A percentile compares a stretch with the other conserved stretches of the same genome.
phyloP scores from a whole-genome alignment of 805 yeast species.

The Starmerella vitae region DNA sequence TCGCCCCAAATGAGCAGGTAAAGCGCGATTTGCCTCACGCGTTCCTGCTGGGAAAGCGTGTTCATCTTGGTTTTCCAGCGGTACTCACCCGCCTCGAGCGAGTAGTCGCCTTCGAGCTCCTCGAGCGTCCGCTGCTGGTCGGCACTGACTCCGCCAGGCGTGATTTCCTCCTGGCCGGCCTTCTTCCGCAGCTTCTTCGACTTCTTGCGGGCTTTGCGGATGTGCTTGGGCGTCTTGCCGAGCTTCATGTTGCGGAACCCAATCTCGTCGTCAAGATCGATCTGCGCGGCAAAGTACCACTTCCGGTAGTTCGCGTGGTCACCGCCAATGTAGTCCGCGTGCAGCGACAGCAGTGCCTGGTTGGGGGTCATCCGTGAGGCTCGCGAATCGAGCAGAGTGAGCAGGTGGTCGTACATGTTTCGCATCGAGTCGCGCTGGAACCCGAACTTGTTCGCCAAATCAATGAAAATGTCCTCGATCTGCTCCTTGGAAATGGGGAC shows the following conservation, averaged over 20 bases:
- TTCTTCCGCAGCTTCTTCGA: conserved; percentile 30
- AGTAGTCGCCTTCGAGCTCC: conserved; percentile 54
- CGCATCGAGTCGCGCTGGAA: conserved; percentile 67
- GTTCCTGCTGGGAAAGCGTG: conserved; percentile 38
- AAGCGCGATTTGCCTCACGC: conserved; percentile 51
- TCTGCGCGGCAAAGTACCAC: conserved; percentile 84
- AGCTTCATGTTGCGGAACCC: conserved; percentile 46
- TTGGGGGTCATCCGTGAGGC: conserved; percentile 63
- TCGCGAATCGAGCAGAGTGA: conserved; percentile 75
- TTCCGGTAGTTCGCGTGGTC: conserved; percentile 71
- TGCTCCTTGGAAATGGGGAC: conserved; percentile 61
- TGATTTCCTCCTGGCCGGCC: conserved; percentile 24
- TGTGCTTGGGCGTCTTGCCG: conserved; percentile 35
- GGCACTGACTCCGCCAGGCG: conserved; percentile 21
- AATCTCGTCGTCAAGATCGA: conserved; percentile 58
- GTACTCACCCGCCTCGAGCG: conserved; percentile 65
- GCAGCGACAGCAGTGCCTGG: conserved; percentile 60
- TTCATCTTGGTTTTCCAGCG: conserved; percentile 62
- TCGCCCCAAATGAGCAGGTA: conserved; percentile 64
- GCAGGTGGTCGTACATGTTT: conserved; percentile 69
- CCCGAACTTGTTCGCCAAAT: conserved; percentile 55
- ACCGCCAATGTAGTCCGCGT: conserved; percentile 88
- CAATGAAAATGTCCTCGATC: conserved; percentile 47
- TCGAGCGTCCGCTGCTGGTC: conserved; percentile 48
- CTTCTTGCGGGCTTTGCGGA: conserved; percentile 37